Base-by-base conservation (phyloP, 2,329 filamentous ascomycete species). In the Beauveria brongniartii region DNA sequence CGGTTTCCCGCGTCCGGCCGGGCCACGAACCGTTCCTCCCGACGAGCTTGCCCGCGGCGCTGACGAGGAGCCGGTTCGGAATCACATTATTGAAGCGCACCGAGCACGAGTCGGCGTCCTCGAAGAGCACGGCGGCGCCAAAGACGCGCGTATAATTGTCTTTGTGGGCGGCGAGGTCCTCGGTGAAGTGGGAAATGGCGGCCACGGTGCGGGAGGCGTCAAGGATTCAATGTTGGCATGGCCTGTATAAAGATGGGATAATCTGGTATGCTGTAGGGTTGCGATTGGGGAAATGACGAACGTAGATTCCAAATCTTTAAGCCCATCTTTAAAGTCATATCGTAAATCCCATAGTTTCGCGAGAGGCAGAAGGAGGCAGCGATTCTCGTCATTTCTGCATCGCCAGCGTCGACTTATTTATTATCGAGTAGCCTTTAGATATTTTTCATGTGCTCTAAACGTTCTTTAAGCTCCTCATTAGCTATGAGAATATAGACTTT, bases 131-230 rank as follows among this genome's bases (percentile, higher is more conserved):
- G 5, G 30, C 18, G 46, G 63, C 62, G 54, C 56, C 62, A 34
- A 64, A 63, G n/a, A 60, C 62, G 54, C 43, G 28, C 54, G 54
- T 56, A 43, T 56, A 48, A 48, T 48, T 48, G 43, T 47, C 54
- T 30, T 56, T 56, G 54, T 43, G 48, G 14, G 54, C 43, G 43
- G 54, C 43, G n/a, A 56, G 54, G 54, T 60, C 50, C 22, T 63
- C 61, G 24, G 62, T 62, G 41, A 62, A 60, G 60, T 62, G 58
- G 47, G 62, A 59, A 55, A 65, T 64, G 57, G 58, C 55, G 34
- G 63, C 53, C 52, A 63, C 34, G 51, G 51, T 60, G 56, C 58
- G 61, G 28, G 61, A 52, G 24, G 61, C 24, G 43, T 56, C 52
- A 43, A 26, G 55, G 50, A 34, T 22, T 46, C 2, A 34, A 43